phyloP scores from a whole-genome alignment of 2,329 filamentous ascomycete species.

The Pseudocercospora cruenta region DNA sequence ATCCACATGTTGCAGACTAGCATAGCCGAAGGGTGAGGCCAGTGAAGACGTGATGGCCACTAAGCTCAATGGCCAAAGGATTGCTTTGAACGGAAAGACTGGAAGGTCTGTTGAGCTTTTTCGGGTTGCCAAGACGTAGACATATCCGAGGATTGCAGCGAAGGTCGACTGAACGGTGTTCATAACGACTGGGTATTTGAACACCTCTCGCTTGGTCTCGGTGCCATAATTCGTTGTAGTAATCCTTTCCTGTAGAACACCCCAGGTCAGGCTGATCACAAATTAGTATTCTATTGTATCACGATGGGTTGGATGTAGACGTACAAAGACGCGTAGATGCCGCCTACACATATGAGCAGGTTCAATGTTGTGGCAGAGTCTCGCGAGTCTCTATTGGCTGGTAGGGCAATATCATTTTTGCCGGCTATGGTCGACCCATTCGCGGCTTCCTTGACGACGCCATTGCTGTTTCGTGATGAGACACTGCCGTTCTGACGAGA shows the following conservation, averaged over 20 bases:
- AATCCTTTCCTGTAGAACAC: constrained; percentile 93
- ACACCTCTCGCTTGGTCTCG: constrained; percentile 66
- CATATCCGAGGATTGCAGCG: constrained; percentile 76
- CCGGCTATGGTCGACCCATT: constrained; percentile 29
- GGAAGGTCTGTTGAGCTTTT: constrained; percentile 52
- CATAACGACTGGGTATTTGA: constrained; percentile 91
- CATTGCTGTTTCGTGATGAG: constrained; percentile 33
- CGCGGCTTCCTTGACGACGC: constrained; percentile 25
- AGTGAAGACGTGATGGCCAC: constrained; percentile 87
- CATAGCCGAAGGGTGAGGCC: constrained; percentile 94
- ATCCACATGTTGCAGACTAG: constrained; percentile 88
- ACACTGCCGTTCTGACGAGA: constrained; percentile 30
- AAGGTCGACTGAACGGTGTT: constrained; percentile 95
- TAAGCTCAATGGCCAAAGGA: constrained; percentile 77
- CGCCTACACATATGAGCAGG: constrained; percentile 83
- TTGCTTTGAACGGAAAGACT: constrained; percentile 76
- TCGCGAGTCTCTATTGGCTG: constrained; percentile 22
- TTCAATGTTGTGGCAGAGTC: constrained; percentile 55
- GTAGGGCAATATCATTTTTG: constrained; percentile 32
- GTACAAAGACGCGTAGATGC: constrained; percentile 97
- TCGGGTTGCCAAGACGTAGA: constrained; percentile 72
- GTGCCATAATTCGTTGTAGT: constrained; percentile 87
- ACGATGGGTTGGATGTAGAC: constrained; percentile 22
- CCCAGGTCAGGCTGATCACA: constrained; percentile 76
- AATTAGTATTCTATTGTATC: not conserved